A percentile compares a stretch with the other conserved stretches of the same genome.
Evolutionary conservation across 2,329 filamentous ascomycete genomes (phyloP).

Genomic region (Alternaria sp.): DNA sequence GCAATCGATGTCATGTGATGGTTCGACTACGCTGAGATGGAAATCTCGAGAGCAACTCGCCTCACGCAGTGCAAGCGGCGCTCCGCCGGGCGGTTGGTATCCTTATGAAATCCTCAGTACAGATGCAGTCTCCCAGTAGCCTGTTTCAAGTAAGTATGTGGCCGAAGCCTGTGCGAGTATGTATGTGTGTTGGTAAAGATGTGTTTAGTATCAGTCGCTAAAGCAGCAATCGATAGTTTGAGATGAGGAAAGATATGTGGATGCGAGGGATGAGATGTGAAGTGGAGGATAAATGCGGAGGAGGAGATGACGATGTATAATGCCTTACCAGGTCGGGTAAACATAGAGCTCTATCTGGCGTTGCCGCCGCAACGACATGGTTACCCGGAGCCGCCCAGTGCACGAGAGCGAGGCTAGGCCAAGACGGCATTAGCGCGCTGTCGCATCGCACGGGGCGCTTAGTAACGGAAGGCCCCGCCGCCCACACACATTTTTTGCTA

Average conservation of each 20-base stretch:
- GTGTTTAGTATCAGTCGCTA: conserved; percentile 21
- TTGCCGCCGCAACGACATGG: conserved; percentile 8
- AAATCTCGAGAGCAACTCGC: conserved; percentile 56
- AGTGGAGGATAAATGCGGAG: conserved; percentile 34
- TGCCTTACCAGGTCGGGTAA: conserved; percentile 34
- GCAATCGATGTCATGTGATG: conserved; percentile 3
- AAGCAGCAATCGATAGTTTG: conserved; percentile 27
- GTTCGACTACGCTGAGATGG: not conserved
- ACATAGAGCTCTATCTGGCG: conserved; percentile 28
- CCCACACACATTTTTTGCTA: conserved; percentile 38
- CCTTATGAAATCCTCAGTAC: conserved; percentile 57
- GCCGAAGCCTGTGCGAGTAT: conserved; percentile 42
- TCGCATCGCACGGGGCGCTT: conserved; percentile 9
- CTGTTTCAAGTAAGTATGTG: conserved; percentile 50
- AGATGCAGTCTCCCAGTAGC: conserved; percentile 52
- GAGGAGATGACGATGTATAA: conserved; percentile 41
- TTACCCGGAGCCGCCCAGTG: conserved; percentile 7
- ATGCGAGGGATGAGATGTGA: conserved; percentile 35
- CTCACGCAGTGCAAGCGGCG: conserved; percentile 86
- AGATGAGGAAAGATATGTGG: conserved; percentile 34
- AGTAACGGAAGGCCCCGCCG: conserved; percentile 26
- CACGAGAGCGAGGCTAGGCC: conserved; percentile 2
- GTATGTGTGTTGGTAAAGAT: conserved; percentile 19
- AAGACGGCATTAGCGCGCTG: not conserved
- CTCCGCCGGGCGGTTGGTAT: conserved; percentile 72